Conservation (phyloP, 208 protist genomes). For the Leishmania martiniquensis region DNA sequence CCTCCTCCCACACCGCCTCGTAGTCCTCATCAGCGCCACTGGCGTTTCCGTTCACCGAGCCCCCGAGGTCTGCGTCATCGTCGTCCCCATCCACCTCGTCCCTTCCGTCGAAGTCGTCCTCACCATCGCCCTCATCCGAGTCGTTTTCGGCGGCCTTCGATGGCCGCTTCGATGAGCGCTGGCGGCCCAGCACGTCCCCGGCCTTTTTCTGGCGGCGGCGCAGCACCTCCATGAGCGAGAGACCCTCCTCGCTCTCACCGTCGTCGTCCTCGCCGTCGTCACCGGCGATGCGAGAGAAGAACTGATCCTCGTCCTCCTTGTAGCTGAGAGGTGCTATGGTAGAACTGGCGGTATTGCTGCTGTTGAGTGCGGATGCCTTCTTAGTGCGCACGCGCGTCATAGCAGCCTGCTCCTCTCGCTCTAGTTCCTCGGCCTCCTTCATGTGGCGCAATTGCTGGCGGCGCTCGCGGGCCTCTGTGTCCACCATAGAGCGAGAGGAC, state of each 20-base stretch:
- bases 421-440: constrained; percentile 79
- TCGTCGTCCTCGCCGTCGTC: constrained; percentile 27
- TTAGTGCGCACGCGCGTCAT: constrained; percentile 87
- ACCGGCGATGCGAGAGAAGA: constrained; percentile 82
- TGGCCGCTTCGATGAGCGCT: constrained; percentile 24
- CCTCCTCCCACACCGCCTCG: constrained; percentile 72
- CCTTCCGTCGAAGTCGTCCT: background rate
- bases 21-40: constrained; percentile 58
- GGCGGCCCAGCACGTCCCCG: constrained; percentile 26
- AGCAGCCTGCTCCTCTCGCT: constrained; percentile 79
- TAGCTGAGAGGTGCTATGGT: constrained; percentile 73
- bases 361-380: constrained; percentile 65
- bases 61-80: constrained; percentile 29
- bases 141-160: constrained; percentile 12
- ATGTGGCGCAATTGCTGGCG: constrained; percentile 64
- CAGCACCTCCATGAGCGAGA: constrained; percentile 84
- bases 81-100: constrained; percentile 34
- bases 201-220: constrained; percentile 57
- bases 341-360: constrained; percentile 37
- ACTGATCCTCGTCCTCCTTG: constrained; percentile 92
- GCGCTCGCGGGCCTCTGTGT: constrained; percentile 65
- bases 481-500: constrained; percentile 33
- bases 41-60: constrained; percentile 21
- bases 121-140: constrained; percentile 19
- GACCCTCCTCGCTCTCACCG: constrained; percentile 48